Base-by-base conservation (phyloP, 1,139 yeast species). In the Saccharomyces uvarum region DNA sequence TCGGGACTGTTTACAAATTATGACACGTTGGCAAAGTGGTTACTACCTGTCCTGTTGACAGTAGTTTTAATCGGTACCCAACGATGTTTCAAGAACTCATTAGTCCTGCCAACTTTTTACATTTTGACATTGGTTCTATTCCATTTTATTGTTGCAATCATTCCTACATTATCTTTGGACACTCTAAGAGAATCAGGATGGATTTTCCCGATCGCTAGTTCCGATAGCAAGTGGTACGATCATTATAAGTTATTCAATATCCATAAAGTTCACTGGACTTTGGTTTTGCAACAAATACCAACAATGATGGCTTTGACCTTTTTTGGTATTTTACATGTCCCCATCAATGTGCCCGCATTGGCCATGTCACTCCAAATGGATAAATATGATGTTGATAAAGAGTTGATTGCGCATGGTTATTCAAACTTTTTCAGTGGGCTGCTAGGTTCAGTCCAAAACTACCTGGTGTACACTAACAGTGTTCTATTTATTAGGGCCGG, bases 291-390 rank as follows among this genome's bases (percentile, higher is more conserved):
- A 55, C 89, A 91, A 63, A 59, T 90, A 14, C 99, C 99, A 6
- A 86, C 96, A 3, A 93, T 93, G 97, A 74, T 93, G 58, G 99
- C 99, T 0, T 75, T 93, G 59, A 91, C 99, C 0, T 93, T 93
- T 68, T 93, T 93, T 66, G 99, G 99, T 4, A 86, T 93, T 48
- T 74, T 93, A 53, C 99, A 93, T 67, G 99, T 93, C 11, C 99
- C 99, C 4, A 93, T 93, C 59, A 93, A 93, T 68, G 97, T 93
- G 6, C 99, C 99, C 2, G 98, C 99, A 0, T 76, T 93, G 55
- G 97, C 98, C 0, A 95, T 93, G 16, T 86, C 96, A 2, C 80
- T 88, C 3, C 89, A 90, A 4, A 86, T 88, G 78, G 93, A 86
- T 67, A 73, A 77, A 52, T 81, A 87, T 59, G 96, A 91, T 66